Conservation (phyloP, 768 basidiomycete species). For the Xerocomus spinulosus region DNA sequence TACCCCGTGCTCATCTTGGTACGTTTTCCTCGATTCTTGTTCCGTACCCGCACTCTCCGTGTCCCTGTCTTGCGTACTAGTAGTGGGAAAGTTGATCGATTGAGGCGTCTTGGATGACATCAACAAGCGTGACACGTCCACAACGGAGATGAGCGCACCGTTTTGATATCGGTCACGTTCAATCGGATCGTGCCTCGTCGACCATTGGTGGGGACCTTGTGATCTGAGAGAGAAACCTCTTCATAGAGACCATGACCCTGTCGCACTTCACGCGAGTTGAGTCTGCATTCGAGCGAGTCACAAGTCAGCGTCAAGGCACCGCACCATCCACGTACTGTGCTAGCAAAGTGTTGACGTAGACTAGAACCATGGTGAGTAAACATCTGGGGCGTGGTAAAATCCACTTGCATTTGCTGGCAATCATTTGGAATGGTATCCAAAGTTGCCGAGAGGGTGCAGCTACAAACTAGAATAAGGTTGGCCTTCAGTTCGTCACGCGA, state of each 20-base stretch:
- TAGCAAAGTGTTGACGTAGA: conserved; percentile 27
- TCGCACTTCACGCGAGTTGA: conserved; percentile 20
- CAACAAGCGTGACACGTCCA: background rate
- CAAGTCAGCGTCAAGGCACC: background rate
- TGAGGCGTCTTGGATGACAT: conserved; percentile 11
- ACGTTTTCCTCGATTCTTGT: conserved; percentile 17
- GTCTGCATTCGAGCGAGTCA: conserved; percentile 10
- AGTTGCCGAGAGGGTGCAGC: conserved; percentile 15
- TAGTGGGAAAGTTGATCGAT: conserved; percentile 13
- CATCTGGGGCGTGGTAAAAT: background rate
- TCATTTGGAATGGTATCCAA: conserved; percentile 30
- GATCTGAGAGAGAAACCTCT: conserved; percentile 17
- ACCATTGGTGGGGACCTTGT: background rate
- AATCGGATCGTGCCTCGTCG: conserved; percentile 11
- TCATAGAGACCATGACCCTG: conserved; percentile 23
- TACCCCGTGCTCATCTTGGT: conserved; percentile 11
- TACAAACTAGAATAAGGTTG: conserved; percentile 19
- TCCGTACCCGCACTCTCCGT: conserved; percentile 4
- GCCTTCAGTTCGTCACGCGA: too few species aligned
- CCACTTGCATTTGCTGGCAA: conserved; percentile 20
- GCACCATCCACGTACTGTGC: conserved; percentile 16
- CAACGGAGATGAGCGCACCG: conserved; percentile 6
- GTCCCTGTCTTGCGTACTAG: background rate
- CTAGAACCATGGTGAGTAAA: conserved; percentile 9
- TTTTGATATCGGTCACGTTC: conserved; percentile 9